These are phyloP conservation scores for Meyerozyma smithsonii DNA, from an alignment of 1,139 yeast genomes.

Conservation along the genomic window DNA sequence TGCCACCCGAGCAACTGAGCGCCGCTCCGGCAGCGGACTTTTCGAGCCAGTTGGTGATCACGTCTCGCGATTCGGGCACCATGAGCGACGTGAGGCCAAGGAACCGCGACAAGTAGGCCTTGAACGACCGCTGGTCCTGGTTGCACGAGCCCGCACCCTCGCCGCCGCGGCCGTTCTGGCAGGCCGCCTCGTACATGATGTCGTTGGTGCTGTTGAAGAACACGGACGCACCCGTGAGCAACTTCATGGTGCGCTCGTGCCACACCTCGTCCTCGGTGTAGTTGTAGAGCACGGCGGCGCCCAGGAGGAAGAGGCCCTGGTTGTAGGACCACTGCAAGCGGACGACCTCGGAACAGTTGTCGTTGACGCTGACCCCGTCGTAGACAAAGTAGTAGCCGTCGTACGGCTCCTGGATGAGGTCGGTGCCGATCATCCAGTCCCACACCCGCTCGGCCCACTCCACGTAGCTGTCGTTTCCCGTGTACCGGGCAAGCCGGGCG, in stretches of 20 bases:
- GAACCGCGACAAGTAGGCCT: conserved; percentile 65
- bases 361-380: conserved; percentile 66
- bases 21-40: conserved; percentile 60
- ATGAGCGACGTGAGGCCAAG: conserved; percentile 56
- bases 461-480: conserved; percentile 56
- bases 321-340: conserved; percentile 71
- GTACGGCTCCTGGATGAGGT: conserved; percentile 14
- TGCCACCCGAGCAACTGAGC: conserved; percentile 65
- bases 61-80: conserved; percentile 45
- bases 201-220: conserved; percentile 37
- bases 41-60: conserved; percentile 41
- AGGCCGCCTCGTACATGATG: conserved; percentile 64
- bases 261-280: conserved; percentile 55
- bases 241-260: conserved; percentile 46
- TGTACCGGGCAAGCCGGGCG: conserved; percentile 72
- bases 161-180: conserved; percentile 33
- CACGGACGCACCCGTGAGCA: conserved; percentile 48
- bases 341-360: conserved; percentile 53
- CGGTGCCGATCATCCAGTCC: conserved; percentile 55
- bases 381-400: conserved; percentile 43
- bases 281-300: conserved; percentile 68
- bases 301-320: conserved; percentile 69
- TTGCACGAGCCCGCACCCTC: conserved; percentile 39
- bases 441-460: conserved; percentile 64
- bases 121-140: conserved; percentile 74